Evolutionary conservation across 306 rosid species (phyloP).

Genomic region (Cucumis hystrix): DNA sequence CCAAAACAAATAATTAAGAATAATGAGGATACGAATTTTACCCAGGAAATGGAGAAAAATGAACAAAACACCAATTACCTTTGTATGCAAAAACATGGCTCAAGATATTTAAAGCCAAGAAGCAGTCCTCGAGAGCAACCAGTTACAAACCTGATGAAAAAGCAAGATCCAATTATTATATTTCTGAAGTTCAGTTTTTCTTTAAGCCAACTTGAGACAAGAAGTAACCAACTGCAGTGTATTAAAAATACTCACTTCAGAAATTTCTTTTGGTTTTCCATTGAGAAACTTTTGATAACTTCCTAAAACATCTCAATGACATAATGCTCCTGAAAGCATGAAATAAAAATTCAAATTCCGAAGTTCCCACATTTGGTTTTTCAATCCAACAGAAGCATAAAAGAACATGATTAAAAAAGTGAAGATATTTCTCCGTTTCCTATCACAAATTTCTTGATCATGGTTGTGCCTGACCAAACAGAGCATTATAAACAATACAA

Average conservation of each 20-base stretch:
- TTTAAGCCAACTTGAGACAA: not conserved
- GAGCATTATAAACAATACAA: too few species aligned
- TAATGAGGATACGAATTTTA: not conserved
- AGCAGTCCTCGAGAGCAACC: conserved; percentile 98
- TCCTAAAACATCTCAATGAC: conserved; percentile 91
- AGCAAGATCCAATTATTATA: conserved; percentile 6
- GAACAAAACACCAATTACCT: conserved; percentile 28
- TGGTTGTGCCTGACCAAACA: too few species aligned
- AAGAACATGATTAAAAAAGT: too few species aligned
- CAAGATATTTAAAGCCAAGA: conserved; percentile 85
- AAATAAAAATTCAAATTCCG: conserved; percentile 6
- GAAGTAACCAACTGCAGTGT: not conserved
- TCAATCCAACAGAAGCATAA: too few species aligned
- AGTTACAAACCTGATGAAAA: conserved; percentile 69
- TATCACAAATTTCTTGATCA: too few species aligned
- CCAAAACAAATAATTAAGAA: not conserved
- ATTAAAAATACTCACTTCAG: conserved; percentile 52
- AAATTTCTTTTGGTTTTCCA: conserved; percentile 81
- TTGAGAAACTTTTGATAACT: conserved; percentile 74
- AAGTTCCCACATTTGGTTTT: too few species aligned
- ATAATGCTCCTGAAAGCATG: conserved; percentile 61
- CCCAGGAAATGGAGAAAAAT: not conserved
- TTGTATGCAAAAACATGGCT: conserved; percentile 88
- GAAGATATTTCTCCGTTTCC: too few species aligned
- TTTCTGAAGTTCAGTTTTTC: not conserved